phyloP scores from a whole-genome alignment of 106 monocot species.

The Apostasia ramifera region DNA sequence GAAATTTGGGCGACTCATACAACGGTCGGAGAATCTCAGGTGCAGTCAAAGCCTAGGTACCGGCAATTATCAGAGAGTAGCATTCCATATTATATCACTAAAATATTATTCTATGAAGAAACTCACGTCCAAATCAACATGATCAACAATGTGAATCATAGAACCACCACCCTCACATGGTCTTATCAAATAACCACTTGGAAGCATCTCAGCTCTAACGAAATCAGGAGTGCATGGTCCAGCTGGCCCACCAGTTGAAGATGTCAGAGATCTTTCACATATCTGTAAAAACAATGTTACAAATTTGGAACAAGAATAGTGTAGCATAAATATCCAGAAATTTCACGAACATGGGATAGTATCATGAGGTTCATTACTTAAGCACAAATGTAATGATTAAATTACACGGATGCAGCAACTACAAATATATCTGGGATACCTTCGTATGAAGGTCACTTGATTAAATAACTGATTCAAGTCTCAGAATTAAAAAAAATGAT shows the following conservation, averaged over 20 bases:
- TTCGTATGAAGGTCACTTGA: too few relatives aligned
- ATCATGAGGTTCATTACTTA: too few relatives aligned
- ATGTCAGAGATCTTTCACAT: constrained; percentile 81
- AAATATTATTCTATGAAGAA: not conserved
- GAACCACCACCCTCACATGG: constrained; percentile 98
- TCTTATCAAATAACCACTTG: constrained; percentile 91
- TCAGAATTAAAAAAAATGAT: too few relatives aligned
- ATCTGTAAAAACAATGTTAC: constrained; percentile 29
- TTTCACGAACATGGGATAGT: too few relatives aligned
- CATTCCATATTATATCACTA: not conserved
- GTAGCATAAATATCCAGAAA: too few relatives aligned
- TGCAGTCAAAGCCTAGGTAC: constrained; percentile 74
- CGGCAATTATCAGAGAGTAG: not conserved
- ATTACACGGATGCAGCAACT: too few relatives aligned
- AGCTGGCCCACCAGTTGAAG: constrained; percentile 62
- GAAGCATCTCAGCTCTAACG: constrained; percentile 90
- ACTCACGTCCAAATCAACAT: constrained; percentile 89
- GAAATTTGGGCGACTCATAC: constrained; percentile 82
- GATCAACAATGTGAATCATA: constrained; percentile 99
- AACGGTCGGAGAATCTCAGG: constrained; percentile 89
- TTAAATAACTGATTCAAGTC: too few relatives aligned
- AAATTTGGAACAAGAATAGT: not conserved
- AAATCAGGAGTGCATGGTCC: constrained; percentile 72
- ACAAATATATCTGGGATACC: too few relatives aligned
- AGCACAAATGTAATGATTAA: too few relatives aligned